Evolutionary conservation across 148 eudicot genomes (phyloP).

Genomic region (Rhododendron griersonianum): DNA sequence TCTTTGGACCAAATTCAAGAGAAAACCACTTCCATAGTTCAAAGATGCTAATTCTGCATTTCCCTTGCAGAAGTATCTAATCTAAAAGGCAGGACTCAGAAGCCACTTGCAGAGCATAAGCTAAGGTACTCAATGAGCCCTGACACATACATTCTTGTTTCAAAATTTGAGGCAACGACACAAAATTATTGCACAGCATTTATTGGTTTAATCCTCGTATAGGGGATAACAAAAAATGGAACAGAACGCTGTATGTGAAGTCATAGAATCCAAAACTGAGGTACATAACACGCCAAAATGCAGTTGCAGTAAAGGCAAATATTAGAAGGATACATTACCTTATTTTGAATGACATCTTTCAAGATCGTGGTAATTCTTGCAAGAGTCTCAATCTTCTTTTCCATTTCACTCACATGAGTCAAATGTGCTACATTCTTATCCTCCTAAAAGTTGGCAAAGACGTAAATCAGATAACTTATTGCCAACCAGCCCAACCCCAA

Average conservation of each 20-base stretch:
- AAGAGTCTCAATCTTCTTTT: constrained; percentile 96
- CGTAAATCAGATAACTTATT: constrained; percentile 10
- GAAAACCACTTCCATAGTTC: neutral
- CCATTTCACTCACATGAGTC: constrained; percentile 97
- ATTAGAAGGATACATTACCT: constrained; percentile 40
- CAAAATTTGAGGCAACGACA: neutral
- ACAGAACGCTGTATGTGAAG: neutral
- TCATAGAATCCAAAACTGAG: neutral
- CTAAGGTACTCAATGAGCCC: neutral
- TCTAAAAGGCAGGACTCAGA: neutral
- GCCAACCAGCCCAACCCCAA: neutral
- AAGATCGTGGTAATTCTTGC: constrained; percentile 85
- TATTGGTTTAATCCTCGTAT: neutral
- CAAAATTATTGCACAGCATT: neutral
- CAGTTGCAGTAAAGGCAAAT: neutral
- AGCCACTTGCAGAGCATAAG: constrained; percentile 6
- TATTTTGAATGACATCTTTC: constrained; percentile 97
- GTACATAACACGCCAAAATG: neutral
- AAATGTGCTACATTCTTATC: constrained; percentile 97
- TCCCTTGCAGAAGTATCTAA: neutral
- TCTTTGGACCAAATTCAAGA: neutral
- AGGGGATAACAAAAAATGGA: neutral
- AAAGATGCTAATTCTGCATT: neutral
- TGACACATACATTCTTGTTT: neutral
- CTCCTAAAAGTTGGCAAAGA: constrained; percentile 45